A percentile compares a stretch with the other conserved stretches of the same genome.
Conservation (phyloP, 495 filamentous ascomycete species). For the Letharia lupina region DNA sequence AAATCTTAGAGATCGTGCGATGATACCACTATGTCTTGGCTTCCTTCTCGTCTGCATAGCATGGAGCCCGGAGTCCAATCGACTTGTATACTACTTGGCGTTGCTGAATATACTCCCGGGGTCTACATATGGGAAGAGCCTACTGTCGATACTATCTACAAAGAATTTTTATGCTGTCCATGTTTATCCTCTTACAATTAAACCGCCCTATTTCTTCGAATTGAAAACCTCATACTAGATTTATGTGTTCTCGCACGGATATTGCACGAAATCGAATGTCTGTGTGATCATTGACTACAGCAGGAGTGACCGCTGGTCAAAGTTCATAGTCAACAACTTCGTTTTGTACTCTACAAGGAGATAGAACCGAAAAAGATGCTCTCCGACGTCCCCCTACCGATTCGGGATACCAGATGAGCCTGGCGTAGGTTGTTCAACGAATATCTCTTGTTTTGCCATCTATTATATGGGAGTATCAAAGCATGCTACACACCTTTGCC, state of each 20-base stretch:
- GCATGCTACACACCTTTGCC: not conserved
- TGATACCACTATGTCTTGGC: conserved; percentile 11
- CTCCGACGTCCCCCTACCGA: not conserved
- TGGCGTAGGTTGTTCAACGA: not conserved
- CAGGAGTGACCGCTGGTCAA: not conserved
- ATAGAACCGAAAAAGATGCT: not conserved
- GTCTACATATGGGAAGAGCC: not conserved
- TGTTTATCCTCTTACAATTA: not conserved
- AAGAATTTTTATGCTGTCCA: not conserved
- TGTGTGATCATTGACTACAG: not conserved
- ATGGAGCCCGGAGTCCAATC: not conserved
- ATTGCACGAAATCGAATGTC: not conserved
- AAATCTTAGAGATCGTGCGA: conserved; percentile 6
- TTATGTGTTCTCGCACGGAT: not conserved
- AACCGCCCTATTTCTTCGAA: not conserved
- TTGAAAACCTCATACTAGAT: not conserved
- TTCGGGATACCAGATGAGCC: not conserved
- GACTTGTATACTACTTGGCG: not conserved
- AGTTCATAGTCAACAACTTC: not conserved
- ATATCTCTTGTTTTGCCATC: not conserved
- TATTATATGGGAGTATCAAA: not conserved
- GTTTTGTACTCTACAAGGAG: not conserved
- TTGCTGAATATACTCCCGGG: not conserved
- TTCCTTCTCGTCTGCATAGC: not conserved
- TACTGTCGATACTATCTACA: not conserved